Conservation (phyloP, 2,329 filamentous ascomycete genomes). For the Colletotrichum orbiculare region DNA sequence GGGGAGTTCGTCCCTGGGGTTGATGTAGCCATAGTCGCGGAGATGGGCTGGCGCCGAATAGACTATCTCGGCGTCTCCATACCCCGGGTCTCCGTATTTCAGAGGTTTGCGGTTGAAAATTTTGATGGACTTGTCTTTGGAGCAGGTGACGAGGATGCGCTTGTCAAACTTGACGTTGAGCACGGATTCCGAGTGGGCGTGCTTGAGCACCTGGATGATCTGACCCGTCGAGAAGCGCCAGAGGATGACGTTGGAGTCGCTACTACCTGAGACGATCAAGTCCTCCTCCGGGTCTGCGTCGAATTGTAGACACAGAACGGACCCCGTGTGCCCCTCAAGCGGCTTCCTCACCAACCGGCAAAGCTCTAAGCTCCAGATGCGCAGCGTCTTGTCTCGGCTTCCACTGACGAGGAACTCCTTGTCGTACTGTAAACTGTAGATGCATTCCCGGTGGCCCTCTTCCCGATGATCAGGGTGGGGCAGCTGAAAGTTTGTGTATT, state of each 20-base stretch:
- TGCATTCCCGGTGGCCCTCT: slow-evolving; percentile 91
- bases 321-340: slow-evolving; percentile 81
- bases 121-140: slow-evolving; percentile 97
- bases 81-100: slow-evolving; percentile 68
- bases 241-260: slow-evolving; percentile 88
- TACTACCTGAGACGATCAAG: slow-evolving; percentile 94
- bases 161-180: slow-evolving; percentile 94
- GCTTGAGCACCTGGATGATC: slow-evolving; percentile 78
- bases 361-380: slow-evolving; percentile 90
- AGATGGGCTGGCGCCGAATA: slow-evolving; percentile 64
- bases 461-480: slow-evolving; percentile 83
- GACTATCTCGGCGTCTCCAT: slow-evolving; percentile 55
- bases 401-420: slow-evolving; percentile 90
- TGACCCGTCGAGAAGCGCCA: slow-evolving; percentile 95
- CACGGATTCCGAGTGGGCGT: slow-evolving; percentile 89
- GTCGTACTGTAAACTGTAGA: slow-evolving; percentile 94
- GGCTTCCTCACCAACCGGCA: slow-evolving; percentile 81
- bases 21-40: slow-evolving; percentile 65
- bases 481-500: slow-evolving; percentile 87
- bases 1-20: slow-evolving; percentile 58
- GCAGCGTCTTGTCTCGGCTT: slow-evolving; percentile 86
- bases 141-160: slow-evolving; percentile 92
- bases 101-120: slow-evolving; percentile 87
- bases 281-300: slow-evolving; percentile 89
- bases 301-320: slow-evolving; percentile 94